Evolutionary conservation across 352 stramenopile genomes (phyloP).

Genomic region (Globisporangium splendens): DNA sequence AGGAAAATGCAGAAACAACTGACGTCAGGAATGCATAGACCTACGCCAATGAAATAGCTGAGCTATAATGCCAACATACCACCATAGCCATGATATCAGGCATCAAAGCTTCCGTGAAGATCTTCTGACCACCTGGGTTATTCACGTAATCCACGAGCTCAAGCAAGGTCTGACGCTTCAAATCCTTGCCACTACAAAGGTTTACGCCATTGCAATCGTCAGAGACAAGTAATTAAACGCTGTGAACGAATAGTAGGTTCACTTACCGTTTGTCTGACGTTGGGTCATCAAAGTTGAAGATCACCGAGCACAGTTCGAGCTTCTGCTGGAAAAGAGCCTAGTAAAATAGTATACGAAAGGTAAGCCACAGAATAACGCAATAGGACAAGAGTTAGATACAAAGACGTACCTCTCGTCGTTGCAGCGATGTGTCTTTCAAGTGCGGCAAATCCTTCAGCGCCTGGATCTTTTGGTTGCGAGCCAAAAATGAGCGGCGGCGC

Average conservation of each 20-base stretch:
- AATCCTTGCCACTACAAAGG: conserved; percentile 82
- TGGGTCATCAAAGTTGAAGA: conserved; percentile 97
- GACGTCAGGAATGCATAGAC: not conserved
- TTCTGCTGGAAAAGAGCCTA: conserved; percentile 96
- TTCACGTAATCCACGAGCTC: conserved; percentile 99
- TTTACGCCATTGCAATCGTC: conserved; percentile 4
- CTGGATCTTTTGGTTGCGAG: conserved; percentile 85
- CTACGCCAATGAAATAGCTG: not conserved
- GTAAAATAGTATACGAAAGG: conserved; percentile 2
- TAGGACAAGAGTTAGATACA: not conserved
- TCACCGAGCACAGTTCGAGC: conserved; percentile 93
- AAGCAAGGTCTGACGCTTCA: conserved; percentile 98
- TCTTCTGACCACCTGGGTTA: conserved; percentile 93
- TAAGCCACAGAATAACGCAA: not conserved
- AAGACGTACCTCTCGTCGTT: conserved; percentile 52
- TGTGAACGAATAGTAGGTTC: not conserved
- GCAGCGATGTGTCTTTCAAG: conserved; percentile 81
- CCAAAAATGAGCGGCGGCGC: conserved; percentile 76
- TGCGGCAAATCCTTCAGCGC: conserved; percentile 82
- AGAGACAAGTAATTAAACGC: not conserved
- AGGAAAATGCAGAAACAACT: not conserved
- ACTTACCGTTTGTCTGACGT: conserved; percentile 90
- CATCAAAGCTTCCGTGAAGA: conserved; percentile 97
- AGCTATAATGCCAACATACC: conserved; percentile 33
- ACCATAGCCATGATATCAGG: conserved; percentile 93